Percentiles rank a stretch among this genome's conserved stretches.
These are phyloP conservation scores for Citrus maxima DNA, from an alignment of 345 rosid genomes.

Conservation along the genomic window DNA sequence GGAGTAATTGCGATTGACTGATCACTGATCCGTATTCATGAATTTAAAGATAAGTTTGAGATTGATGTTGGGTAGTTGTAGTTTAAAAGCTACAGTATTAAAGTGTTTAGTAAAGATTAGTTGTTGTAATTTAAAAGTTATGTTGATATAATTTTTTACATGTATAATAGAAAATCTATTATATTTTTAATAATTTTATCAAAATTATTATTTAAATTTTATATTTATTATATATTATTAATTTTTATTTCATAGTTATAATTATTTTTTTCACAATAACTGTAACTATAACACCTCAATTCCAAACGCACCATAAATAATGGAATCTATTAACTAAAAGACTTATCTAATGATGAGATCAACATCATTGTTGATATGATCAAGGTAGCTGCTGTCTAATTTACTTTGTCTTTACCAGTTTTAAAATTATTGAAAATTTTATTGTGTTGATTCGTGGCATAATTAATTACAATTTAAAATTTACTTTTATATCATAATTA, in stretches of 20 bases:
- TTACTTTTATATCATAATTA: no score
- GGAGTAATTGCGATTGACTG: background rate
- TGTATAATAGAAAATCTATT: no score
- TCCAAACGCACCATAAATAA: fast-evolving
- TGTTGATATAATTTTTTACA: fast-evolving
- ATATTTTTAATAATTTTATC: no score
- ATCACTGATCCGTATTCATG: background rate
- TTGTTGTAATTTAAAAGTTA: fast-evolving
- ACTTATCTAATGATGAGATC: background rate
- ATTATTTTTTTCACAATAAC: fast-evolving
- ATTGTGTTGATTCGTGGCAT: no score
- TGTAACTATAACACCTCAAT: no score
- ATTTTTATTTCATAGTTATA: fast-evolving
- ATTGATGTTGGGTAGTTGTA: fast-evolving
- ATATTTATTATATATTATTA: fast-evolving
- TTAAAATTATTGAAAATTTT: no score
- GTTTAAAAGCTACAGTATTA: fast-evolving
- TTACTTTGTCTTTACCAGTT: no score
- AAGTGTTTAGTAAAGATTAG: fast-evolving
- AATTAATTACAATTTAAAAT: no score
- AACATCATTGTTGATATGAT: background rate
- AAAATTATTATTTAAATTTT: no score
- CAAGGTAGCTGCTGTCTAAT: no score
- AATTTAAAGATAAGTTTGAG: fast-evolving
- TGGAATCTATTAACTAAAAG: background rate